Evolutionary conservation across 495 filamentous ascomycete species (phyloP), one percentile per base, ranked within the genome.

Genomic region (Letharia lupina): DNA sequence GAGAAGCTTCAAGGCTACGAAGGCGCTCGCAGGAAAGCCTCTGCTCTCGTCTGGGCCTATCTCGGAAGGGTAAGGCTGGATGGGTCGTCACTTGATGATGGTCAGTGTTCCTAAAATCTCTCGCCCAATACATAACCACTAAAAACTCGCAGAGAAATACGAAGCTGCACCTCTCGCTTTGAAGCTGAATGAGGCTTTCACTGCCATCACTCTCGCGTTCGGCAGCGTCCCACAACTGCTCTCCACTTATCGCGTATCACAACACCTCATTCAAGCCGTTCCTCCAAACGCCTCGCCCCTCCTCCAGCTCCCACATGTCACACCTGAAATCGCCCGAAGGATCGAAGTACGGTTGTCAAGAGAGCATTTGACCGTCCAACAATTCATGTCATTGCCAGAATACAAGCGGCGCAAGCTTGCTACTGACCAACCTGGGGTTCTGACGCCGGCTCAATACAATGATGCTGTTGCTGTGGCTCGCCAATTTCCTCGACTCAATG

Each of bases 21-120:
- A 31, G 87, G 87, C 5, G 81, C 84, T 52, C 84, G 89, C 57
- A 82, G 94, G 69, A 96, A 96, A 80, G 87, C 88, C n/a, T 79
- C 97, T 39, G 90, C 87, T 44, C 81, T 98, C 62, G 78, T 98
- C 20, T 98, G 94, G 94, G 93, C 92, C 56, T 98, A 98, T 74
- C 83, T 98, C 41, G 90, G 90, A 56, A 87, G 94, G 48, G 78
- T 96, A 41, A 90, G 94, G 67, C 75, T 91, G 50, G 85, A 88
- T 62, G 91, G 93, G 72, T 69, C 81, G 39, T 78, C 78, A 35
- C 80, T 96, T 50, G 84, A 94, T 65, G 85, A 85, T 76, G 90
- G 88, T 80, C 87, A 83, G 81, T 80, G 80, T 35, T 44, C 31
- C 39, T 54, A 15, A n/a, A 48, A 45, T 15, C 40, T 28, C 66